Conservation (phyloP, 1,284 basidiomycete species). For the Rhodotorula sp. region DNA sequence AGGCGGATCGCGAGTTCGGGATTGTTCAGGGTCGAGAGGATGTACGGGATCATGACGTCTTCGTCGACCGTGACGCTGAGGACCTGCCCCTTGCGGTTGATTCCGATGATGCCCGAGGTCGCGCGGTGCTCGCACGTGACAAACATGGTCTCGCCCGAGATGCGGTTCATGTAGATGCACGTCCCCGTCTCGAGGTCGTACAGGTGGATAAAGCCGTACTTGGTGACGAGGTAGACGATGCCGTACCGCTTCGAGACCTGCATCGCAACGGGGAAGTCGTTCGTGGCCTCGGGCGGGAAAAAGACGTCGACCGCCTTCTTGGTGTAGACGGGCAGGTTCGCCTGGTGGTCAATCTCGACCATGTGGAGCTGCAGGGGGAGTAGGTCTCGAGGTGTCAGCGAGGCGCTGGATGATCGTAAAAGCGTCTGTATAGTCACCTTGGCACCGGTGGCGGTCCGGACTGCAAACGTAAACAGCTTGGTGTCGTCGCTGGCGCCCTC, state of each 20-base stretch:
- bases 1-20: constrained; percentile 98
- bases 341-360: constrained; percentile 96
- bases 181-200: constrained; percentile 99
- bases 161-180: constrained; percentile 99
- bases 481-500: constrained; percentile 79
- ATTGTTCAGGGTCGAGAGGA: constrained; percentile 89
- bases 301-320: constrained; percentile 99
- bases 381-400: constrained; percentile 9
- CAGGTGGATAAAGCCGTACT: constrained; percentile 99
- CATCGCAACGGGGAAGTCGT: constrained; percentile 99
- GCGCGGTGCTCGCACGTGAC: constrained; percentile 96
- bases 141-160: constrained; percentile 99
- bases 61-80: constrained; percentile 97
- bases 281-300: constrained; percentile 96
- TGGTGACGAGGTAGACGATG: constrained; percentile 96
- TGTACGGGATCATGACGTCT: constrained; percentile 92
- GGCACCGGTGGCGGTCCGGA: constrained; percentile 90
- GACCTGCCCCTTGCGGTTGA: constrained; percentile 98
- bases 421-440: constrained; percentile 61
- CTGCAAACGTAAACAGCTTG: constrained; percentile 95
- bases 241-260: constrained; percentile 97
- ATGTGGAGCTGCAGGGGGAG: constrained; percentile 74
- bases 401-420: not conserved
- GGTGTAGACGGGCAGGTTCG: constrained; percentile 85
- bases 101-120: constrained; percentile 93